Evolutionary conservation across 495 filamentous ascomycete genomes (phyloP), one percentile per base, ranked within the genome.

Genomic region (Bryoglossum gracile): DNA sequence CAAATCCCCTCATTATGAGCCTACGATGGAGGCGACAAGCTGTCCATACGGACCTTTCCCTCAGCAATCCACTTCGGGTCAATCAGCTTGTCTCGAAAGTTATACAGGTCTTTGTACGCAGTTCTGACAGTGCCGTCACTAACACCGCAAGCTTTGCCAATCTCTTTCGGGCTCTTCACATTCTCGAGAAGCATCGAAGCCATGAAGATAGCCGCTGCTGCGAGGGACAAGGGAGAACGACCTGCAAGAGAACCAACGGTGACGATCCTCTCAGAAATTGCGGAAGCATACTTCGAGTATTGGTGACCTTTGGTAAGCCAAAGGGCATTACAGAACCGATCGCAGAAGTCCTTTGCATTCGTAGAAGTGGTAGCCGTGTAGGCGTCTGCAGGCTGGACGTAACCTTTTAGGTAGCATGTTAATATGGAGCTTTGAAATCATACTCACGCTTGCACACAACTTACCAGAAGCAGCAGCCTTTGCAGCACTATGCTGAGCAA

Each of bases 161-260:
- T 95, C 45, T 95, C 85, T 65, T 91, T 92, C 33, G 90, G 81
- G 4, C 76, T 73, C 62, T 84, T 85, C n/a, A 76, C 66, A 32
- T 87, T 73, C 38, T 83, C 86, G 75, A 90, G 82, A 17, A 96
- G 71, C 60, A 88, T 77, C 0, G 86, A 87, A 6, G 87, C 82
- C 80, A 95, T 90, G 71, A 92, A 97, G 64, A 98, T 96, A 63
- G 87, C 94, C 33, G 91, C 89, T 14, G 89, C 91, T 3, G 92
- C 92, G 39, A 90, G 85, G 5, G 92, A 96, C 28, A 97, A 77
- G 6, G 92, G 92, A 33, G 92, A 97, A 43, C 92, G 87, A 48
- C 92, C 92, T 24, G 90, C 91, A 34, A 97, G 75, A 22, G 86
- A 80, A 34, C 84, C 86, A 44, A 82, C 76, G 14, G 74, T 74